Base-by-base conservation (phyloP, 163 green algal species). In the Botryococcus braunii region DNA sequence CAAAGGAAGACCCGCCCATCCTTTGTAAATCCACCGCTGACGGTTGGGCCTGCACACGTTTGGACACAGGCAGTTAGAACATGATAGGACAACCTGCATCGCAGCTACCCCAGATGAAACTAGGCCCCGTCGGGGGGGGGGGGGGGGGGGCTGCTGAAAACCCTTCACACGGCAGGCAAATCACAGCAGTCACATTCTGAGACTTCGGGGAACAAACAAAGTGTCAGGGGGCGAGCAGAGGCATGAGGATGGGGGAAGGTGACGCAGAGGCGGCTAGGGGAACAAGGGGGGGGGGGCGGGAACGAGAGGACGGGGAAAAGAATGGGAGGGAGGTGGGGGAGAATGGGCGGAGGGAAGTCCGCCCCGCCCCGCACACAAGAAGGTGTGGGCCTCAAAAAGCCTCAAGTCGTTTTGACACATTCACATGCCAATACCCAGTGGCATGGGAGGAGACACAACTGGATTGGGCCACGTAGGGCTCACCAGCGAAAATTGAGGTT, bases 1-100 rank as follows among this genome's bases (percentile, higher is more conserved):
- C 89, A 95, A 32, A 91, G 62, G 67, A 69, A 95, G 5, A 70
- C 78, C 23, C 69, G 46, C 27, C 79, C 80, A 0, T 74, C 77
- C 29, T 63, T 60, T 29, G 17, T 59, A 35, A 79, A 74, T 35
- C 71, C 77, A 2, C 65, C 71, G n/a, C 48, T 68, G 36, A 77
- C 71, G 23, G 58, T 65, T 3, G 66, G 59, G 5, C 73, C 75
- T 79, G 71, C 50, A 66, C 25, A 9, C 6, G 40, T 7, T 32
- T 0, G 23, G n/a, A 56, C 2, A 21, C 6, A 55, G 49, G 1
- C 11, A 2, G 43, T 31, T 27, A 49, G 34, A 25, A 36, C 25
- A 13, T 31, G 32, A 70, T 25, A 25, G 25, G 4, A 39, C 23
- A 4, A 34, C 11, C 35, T 11, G 1, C 34, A n/a, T 4, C 8